Evolutionary conservation across 108 stramenopile genomes (phyloP).

Genomic region (Cylindrotheca closterium): DNA sequence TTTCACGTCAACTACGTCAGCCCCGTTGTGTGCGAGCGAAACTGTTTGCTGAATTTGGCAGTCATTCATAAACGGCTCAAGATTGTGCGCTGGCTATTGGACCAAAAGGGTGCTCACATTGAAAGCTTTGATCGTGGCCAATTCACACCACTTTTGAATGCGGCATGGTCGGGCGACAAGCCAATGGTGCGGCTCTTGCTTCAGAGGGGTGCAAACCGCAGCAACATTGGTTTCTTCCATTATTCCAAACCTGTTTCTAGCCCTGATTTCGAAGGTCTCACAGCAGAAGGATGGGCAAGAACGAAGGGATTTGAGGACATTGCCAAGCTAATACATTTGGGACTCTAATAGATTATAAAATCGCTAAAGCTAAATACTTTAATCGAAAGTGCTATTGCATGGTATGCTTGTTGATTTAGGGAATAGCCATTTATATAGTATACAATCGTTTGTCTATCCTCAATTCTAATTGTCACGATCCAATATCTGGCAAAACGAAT

Average conservation of each 20-base stretch:
- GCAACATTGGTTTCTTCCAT: constrained; percentile 60
- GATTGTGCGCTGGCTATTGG: constrained; percentile 74
- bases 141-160: constrained; percentile 86
- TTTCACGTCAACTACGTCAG: constrained; percentile 76
- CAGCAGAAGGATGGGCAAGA: constrained; percentile 77
- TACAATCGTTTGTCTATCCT: too few species aligned
- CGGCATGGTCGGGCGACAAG: constrained; percentile 70
- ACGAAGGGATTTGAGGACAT: constrained; percentile 62
- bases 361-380: too few species aligned
- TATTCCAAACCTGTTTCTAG: constrained; percentile 64
- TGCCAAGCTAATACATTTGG: constrained; percentile 69
- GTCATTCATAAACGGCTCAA: constrained; percentile 72
- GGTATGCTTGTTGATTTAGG: too few species aligned
- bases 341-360: too few species aligned
- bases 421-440: too few species aligned
- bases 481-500: too few species aligned
- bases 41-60: constrained; percentile 77
- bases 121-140: constrained; percentile 73
- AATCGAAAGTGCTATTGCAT: too few species aligned
- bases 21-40: constrained; percentile 77
- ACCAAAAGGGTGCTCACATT: constrained; percentile 66
- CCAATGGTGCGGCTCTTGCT: constrained; percentile 67
- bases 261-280: constrained; percentile 69
- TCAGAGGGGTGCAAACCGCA: constrained; percentile 54
- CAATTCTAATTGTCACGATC: too few species aligned